A percentile compares a stretch with the other conserved stretches of the same genome.
Evolutionary conservation across 108 stramenopile species (phyloP).

Genomic region (Licmophora abbreviata): DNA sequence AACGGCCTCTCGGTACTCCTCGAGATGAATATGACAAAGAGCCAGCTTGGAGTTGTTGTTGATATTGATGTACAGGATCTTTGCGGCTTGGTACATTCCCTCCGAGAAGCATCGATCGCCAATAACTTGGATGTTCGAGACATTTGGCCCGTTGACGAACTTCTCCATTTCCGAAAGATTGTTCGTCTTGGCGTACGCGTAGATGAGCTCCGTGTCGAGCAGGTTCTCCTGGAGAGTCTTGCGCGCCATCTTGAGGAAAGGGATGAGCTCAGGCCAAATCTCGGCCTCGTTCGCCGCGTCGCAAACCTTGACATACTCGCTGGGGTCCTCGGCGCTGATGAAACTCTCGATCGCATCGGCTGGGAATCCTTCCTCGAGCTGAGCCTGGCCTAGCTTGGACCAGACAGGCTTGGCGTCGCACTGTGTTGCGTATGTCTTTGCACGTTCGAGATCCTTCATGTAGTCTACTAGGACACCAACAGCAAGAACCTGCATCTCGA

Average conservation of each 20-base stretch:
- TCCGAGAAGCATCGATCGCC: slow-evolving; percentile 95
- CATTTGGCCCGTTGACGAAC: slow-evolving; percentile 97
- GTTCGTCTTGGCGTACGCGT: slow-evolving; percentile 93
- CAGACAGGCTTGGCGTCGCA: slow-evolving; percentile 96
- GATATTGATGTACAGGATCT: slow-evolving; percentile 94
- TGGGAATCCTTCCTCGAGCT: slow-evolving; percentile 93
- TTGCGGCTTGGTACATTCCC: slow-evolving; percentile 95
- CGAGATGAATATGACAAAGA: slow-evolving; percentile 95
- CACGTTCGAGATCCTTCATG: slow-evolving; percentile 96
- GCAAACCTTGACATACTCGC: slow-evolving; percentile 93
- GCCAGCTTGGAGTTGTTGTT: slow-evolving; percentile 99
- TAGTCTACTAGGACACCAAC: slow-evolving; percentile 96
- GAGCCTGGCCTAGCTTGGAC: slow-evolving; percentile 98
- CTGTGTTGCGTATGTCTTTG: slow-evolving; percentile 94
- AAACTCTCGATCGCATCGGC: slow-evolving; percentile 94
- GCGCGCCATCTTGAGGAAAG: slow-evolving; percentile 98
- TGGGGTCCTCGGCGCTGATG: slow-evolving; percentile 96
- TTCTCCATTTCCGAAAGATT: slow-evolving; percentile 94
- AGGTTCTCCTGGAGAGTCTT: slow-evolving; percentile 95
- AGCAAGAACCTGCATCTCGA: slow-evolving; percentile 94
- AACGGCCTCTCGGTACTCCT: slow-evolving; percentile 98
- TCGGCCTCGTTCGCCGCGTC: slow-evolving; percentile 91
- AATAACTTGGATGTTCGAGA: slow-evolving; percentile 95
- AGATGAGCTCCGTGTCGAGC: slow-evolving; percentile 98
- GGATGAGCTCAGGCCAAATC: slow-evolving; percentile 91